Base-by-base conservation (phyloP, 2,329 filamentous ascomycete species). In the Aspergillus fructus region DNA sequence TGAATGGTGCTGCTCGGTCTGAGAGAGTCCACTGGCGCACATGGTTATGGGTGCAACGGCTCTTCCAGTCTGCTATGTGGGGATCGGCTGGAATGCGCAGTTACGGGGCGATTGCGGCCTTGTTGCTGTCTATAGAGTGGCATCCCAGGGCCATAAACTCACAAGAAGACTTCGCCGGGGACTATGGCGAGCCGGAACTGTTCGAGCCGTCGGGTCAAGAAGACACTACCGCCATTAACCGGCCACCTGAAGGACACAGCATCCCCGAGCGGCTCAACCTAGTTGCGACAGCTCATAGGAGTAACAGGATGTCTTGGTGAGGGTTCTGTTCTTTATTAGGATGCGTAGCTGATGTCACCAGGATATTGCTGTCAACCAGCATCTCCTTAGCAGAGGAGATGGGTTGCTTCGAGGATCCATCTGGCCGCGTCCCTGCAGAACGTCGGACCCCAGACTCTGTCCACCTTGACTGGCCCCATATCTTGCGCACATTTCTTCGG, bases 281-380 rank as follows among this genome's bases (percentile, higher is more conserved):
- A 3, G 47, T 55, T 6, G 53, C 53, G 7, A 23, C 53, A 5
- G 53, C 53, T 27, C 49, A 55, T 24, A 33, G 37, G 17, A 55
- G 53, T 15, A 55, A 49, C 24, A 55, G 43, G 24, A 55, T 55
- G 53, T 55, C 53, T 11, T 49, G 53, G 53, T 55, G 4, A 23
- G 53, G 43, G 7, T 2, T 11, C 8, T 11, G 3, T 34, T 12
- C n/a, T 7, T 2, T 17, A 13, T 12, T 2, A 2, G 8, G 13
- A 27, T 17, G 33, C 24, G 7, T 24, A 5, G 13, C 52, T 54
- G 43, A 54, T 21, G 5, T 37, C 24, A 9, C 33, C n/a, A 55
- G 53, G 53, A 55, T 55, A 46, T 46, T 55, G 11, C 15, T 55
- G 2, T 55, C 53, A 2, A 49, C 21, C 13, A 46, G 46, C 11